Base-by-base conservation (phyloP, 2,329 filamentous ascomycete species). In the Sordariomycetes sp. region DNA sequence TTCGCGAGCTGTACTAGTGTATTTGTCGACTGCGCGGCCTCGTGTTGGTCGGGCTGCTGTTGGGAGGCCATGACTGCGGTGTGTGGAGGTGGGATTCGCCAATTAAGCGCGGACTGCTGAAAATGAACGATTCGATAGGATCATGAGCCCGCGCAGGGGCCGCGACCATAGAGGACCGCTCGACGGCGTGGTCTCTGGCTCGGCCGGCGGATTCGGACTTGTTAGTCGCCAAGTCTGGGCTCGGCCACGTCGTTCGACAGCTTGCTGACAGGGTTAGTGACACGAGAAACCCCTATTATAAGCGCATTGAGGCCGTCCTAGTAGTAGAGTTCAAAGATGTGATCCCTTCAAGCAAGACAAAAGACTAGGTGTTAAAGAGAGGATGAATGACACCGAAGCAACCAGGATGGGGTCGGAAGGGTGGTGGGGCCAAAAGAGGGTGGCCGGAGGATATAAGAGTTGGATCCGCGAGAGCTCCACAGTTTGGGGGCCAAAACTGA, bases 1-100 rank as follows among this genome's bases (percentile, higher is more conserved):
- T 77, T 81, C 54, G 69, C 67, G 35, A 82, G 69, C 13, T 57
- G 51, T 32, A 36, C 51, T 53, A 54, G 8, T 28, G 56, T 57
- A 10, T 25, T 56, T 22, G 55, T 52, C 28, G 55, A 24, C 24
- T 56, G 45, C 17, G 55, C 20, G 24, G 48, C 45, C 55, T 52
- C 25, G 20, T 28, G 45, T 32, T 10, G 45, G 48, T 32, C 55
- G 48, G 28, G 17, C 24, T 56, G 45, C 4, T 39, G 20, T 54
- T 45, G 13, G 34, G 56, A 39, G 20, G 20, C 25, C 56, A 57
- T 57, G 56, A 20, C 34, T 24, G n/a, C 45, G 45, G 10, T 50
- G 22, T 50, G 34, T n/a, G 10, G 39, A 20, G n/a, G 20, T 5
- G 20, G 53, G 15, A 55, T 45, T 22, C 15, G 39, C 24, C 25